These are phyloP conservation scores for Wickerhamomyces chambardii DNA, from an alignment of 805 yeast genomes.

Conservation along the genomic window DNA sequence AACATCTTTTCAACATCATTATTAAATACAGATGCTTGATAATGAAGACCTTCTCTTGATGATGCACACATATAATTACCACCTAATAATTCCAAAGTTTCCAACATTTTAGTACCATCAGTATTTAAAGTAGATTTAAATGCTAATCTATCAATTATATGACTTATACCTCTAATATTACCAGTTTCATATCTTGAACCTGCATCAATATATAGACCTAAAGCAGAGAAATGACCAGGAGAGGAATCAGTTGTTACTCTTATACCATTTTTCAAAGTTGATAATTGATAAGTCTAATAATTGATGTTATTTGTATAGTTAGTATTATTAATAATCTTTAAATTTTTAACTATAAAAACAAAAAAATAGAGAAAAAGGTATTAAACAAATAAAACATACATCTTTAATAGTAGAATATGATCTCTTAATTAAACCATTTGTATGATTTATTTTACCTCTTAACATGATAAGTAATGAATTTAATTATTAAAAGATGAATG, in stretches of 20 bases:
- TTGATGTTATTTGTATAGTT: slow-evolving; percentile 5
- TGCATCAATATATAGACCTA: slow-evolving; percentile 84
- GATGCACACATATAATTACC: slow-evolving; percentile 94
- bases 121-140: slow-evolving; percentile 59
- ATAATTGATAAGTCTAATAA: slow-evolving; percentile 10
- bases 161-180: slow-evolving; percentile 64
- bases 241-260: slow-evolving; percentile 76
- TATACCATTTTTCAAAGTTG: slow-evolving; percentile 64
- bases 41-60: slow-evolving; percentile 84
- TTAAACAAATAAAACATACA: background rate
- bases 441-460: too few relatives aligned
- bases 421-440: background rate
- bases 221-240: slow-evolving; percentile 86
- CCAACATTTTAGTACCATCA: slow-evolving; percentile 63
- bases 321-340: too few relatives aligned
- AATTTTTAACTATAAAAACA: background rate
- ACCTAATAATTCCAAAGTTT: slow-evolving; percentile 69
- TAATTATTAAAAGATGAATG: too few relatives aligned
- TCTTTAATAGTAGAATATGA: background rate
- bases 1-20: slow-evolving; percentile 76
- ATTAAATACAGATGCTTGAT: slow-evolving; percentile 93
- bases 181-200: slow-evolving; percentile 79
- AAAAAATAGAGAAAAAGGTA: background rate
- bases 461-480: too few relatives aligned
- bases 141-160: slow-evolving; percentile 78